phyloP scores from a whole-genome alignment of 306 rosid genomes.

The Prosopis cineraria region DNA sequence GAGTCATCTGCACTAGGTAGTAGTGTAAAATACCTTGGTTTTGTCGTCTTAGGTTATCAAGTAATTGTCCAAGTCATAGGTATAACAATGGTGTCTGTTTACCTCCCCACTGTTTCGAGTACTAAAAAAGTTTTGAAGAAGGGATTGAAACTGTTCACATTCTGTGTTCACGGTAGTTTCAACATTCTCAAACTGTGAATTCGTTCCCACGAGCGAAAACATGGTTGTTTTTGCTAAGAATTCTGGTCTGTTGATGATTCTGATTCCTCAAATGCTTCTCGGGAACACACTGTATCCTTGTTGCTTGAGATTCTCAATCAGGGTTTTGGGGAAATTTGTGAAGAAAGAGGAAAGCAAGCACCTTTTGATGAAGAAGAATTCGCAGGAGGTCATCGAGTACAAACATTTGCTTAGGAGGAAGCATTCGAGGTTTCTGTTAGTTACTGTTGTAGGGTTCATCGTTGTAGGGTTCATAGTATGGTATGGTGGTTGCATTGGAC shows the following conservation, averaged over 20 bases:
- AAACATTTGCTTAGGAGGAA: constrained; percentile 44
- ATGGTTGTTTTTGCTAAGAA: constrained; percentile 56
- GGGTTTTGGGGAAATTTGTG: constrained; percentile 44
- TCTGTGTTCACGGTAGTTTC: constrained; percentile 58
- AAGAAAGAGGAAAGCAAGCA: constrained; percentile 39
- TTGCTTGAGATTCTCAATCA: constrained; percentile 40
- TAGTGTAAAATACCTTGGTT: constrained; percentile 44
- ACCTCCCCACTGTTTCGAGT: constrained; percentile 38
- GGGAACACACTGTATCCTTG: constrained; percentile 68
- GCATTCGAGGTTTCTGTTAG: constrained; percentile 41
- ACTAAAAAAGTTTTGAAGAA: constrained; percentile 43
- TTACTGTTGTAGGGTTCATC: constrained; percentile 51
- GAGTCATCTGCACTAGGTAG: too few relatives aligned
- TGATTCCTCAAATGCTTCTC: constrained; percentile 52
- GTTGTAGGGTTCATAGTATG: constrained; percentile 34
- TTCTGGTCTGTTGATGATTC: constrained; percentile 53
- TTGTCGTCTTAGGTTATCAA: constrained; percentile 47
- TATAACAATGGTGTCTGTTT: constrained; percentile 33
- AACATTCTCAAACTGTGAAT: constrained; percentile 67
- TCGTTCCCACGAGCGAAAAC: constrained; percentile 76
- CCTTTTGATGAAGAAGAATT: constrained; percentile 37
- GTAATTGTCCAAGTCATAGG: constrained; percentile 40
- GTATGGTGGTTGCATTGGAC: constrained; percentile 58
- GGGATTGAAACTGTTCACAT: constrained; percentile 39
- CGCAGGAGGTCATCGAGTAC: constrained; percentile 41